Percentiles rank a stretch among this genome's conserved stretches.
Conservation (phyloP, 169 alveolate species). For the Eimeria sp. region DNA sequence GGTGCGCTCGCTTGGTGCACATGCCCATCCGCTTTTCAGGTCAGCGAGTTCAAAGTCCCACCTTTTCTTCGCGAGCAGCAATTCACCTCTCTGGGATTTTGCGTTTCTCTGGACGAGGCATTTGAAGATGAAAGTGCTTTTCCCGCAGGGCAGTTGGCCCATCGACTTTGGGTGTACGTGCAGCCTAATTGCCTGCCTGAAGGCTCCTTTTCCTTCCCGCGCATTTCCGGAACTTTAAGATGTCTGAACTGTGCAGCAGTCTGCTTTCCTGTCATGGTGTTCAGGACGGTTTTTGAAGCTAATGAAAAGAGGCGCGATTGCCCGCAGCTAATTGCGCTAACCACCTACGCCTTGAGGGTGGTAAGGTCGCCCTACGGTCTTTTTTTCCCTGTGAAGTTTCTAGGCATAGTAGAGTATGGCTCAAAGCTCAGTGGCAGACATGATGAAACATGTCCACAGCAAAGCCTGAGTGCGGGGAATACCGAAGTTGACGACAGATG, state of each 20-base stretch:
- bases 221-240: neutral
- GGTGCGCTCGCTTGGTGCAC: neutral
- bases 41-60: constrained; percentile 75
- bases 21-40: constrained; percentile 18
- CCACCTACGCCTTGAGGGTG: constrained; percentile 58
- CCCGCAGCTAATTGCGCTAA: constrained; percentile 44
- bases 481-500: neutral
- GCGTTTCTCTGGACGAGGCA: constrained; percentile 80
- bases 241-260: neutral
- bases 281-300: constrained; percentile 67
- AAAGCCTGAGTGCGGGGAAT: neutral
- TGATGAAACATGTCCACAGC: neutral
- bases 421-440: neutral
- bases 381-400: neutral
- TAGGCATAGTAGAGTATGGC: neutral
- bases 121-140: constrained; percentile 41
- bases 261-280: neutral
- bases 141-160: constrained; percentile 80
- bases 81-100: constrained; percentile 70
- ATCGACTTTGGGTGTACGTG: constrained; percentile 79
- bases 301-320: constrained; percentile 27
- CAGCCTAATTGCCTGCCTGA: neutral
- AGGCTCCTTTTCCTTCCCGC: neutral
- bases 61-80: constrained; percentile 78
- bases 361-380: neutral